Base-by-base conservation (phyloP, 2,329 filamentous ascomycete species). In the Fusarium palustre region DNA sequence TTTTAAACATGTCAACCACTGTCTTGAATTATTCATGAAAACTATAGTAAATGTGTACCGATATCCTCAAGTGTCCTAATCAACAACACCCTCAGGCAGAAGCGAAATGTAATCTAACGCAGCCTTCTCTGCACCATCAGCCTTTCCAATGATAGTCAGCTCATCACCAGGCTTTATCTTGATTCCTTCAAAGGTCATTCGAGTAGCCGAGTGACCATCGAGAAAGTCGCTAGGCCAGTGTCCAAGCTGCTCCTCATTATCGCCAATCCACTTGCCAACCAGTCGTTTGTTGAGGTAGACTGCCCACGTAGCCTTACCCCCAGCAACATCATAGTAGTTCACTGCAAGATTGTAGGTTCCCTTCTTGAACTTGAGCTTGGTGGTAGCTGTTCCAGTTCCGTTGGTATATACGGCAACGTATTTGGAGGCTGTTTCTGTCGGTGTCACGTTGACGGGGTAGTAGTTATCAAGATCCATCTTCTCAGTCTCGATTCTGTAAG, bases 401-500 rank as follows among this genome's bases (percentile, higher is more conserved):
- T 66, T 46, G 13, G 63, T 66, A 7, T 66, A 54, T 1, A 66
- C 18, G 1, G 63, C 63, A 6, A 66, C 55, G 15, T 66, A 66
- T 15, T 43, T 66, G 5, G 87, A 90, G 0, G 90, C 90, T 0
- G 85, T 82, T 66, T 91, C 86, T 55, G 86, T 87, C 0, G 90
- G 90, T 11, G 74, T 82, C 1, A 91, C 87, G 2, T 73, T 66
- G 24, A 86, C 85, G 0, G 79, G 65, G 55, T 81, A 77, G 78
- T 92, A 92, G 1, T 87, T 87, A 9, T 82, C 79, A 2, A 92
- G 79, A 0, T 77, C 69, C 90, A 92, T 91, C 55, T 79, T 79
- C 77, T 92, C 90, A 2, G 90, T 90, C 79, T 92, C 90, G 46
- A 92, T 85, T n/a, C 90, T 85, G 77, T 86, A 89, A 0, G 85